Conservation (phyloP, 2,329 filamentous ascomycete species). For the Trichoderma sp. region DNA sequence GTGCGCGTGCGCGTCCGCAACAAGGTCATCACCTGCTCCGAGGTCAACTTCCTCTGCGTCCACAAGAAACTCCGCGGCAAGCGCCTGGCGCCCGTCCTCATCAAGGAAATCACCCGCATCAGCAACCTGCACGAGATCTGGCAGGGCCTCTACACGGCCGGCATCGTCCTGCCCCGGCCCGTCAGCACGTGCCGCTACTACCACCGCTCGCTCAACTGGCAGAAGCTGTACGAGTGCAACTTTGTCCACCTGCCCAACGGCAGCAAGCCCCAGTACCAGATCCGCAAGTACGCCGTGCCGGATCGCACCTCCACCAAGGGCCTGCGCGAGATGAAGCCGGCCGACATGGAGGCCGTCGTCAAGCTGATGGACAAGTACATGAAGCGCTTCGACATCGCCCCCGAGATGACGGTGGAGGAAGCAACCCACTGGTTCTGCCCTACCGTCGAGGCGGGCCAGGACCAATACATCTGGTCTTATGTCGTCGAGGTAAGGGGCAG, state of each 20-base stretch:
- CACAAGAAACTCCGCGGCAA: constrained; percentile 97
- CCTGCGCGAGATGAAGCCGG: constrained; percentile 75
- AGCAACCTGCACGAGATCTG: constrained; percentile 86
- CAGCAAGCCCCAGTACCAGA: constrained; percentile 83
- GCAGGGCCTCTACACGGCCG: constrained; percentile 95
- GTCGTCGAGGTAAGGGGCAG: constrained; percentile 73
- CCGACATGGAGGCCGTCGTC: constrained; percentile 76
- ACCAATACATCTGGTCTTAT: constrained; percentile 91
- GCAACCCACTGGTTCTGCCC: constrained; percentile 86
- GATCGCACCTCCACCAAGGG: constrained; percentile 71
- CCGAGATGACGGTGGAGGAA: constrained; percentile 78
- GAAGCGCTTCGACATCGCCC: constrained; percentile 78
- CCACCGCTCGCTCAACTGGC: constrained; percentile 91
- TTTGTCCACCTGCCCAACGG: constrained; percentile 85
- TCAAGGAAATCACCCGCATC: constrained; percentile 94
- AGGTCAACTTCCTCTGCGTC: constrained; percentile 97
- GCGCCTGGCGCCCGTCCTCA: constrained; percentile 87
- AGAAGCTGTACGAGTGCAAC: constrained; percentile 91
- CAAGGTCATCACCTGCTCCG: constrained; percentile 74
- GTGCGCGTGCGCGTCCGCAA: constrained; percentile 78
- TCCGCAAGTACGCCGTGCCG: constrained; percentile 83
- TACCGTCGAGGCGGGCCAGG: constrained; percentile 56
- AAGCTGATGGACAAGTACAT: constrained; percentile 77
- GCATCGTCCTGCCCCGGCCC: constrained; percentile 86
- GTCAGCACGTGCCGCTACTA: constrained; percentile 94